Conservation (phyloP, 1,284 basidiomycete genomes). For the Malassezia yamatoensis region DNA sequence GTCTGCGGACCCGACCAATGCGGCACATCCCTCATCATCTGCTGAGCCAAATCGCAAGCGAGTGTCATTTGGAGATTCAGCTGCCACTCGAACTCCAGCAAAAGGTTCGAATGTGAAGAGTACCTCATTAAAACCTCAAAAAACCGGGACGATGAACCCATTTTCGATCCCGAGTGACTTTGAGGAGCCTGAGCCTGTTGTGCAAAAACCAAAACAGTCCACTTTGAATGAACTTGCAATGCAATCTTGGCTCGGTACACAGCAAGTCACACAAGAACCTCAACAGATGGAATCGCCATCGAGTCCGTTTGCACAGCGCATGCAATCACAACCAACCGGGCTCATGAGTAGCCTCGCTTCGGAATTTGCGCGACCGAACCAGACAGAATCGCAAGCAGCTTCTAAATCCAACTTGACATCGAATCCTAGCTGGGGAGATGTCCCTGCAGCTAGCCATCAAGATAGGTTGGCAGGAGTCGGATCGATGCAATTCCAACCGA, state of each 20-base stretch:
- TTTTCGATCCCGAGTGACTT: constrained; percentile 52
- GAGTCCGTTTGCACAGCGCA: neutral
- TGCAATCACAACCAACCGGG: constrained; percentile 42
- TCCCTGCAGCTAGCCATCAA: no score
- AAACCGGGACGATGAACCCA: constrained; percentile 88
- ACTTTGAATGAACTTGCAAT: constrained; percentile 70
- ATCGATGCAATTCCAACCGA: no score
- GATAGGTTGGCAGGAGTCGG: no score
- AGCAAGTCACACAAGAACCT: constrained; percentile 4
- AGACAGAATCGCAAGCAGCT: no score
- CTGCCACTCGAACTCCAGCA: no score
- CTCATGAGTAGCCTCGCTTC: constrained; percentile 48
- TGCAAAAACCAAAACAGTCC: constrained; percentile 56
- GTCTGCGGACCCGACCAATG: no score
- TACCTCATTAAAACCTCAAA: constrained; percentile 63
- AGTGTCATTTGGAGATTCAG: no score
- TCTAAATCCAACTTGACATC: no score
- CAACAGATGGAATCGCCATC: constrained; percentile 5
- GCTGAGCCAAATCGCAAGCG: no score
- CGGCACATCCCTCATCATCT: no score
- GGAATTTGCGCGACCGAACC: constrained; percentile 32
- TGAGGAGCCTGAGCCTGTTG: constrained; percentile 55
- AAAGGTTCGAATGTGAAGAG: constrained; percentile 6
- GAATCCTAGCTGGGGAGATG: no score
- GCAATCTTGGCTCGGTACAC: constrained; percentile 35